phyloP scores from a whole-genome alignment of 805 yeast genomes.

The Metschnikowia koreensis region DNA sequence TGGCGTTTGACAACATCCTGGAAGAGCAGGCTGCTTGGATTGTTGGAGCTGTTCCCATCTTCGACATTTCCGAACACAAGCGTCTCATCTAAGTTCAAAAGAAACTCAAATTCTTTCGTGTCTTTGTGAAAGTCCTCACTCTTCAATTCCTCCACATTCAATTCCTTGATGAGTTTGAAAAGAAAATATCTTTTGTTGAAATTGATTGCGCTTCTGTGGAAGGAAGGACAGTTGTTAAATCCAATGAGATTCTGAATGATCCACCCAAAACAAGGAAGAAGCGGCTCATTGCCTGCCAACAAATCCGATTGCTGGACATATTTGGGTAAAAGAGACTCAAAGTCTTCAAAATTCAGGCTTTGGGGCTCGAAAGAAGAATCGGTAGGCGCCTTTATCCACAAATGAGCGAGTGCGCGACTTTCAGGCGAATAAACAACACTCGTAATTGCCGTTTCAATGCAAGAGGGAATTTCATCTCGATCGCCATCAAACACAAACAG shows the following conservation, averaged over 20 bases:
- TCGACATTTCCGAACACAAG: conserved; percentile 32
- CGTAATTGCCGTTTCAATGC: conserved; percentile 75
- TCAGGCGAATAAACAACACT: conserved; percentile 80
- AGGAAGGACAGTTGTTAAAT: conserved; percentile 62
- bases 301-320: conserved; percentile 27
- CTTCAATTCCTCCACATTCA: conserved; percentile 34
- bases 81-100: conserved; percentile 46
- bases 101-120: conserved; percentile 49
- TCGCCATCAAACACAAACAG: conserved; percentile 41
- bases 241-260: conserved; percentile 75
- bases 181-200: conserved; percentile 66
- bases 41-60: conserved; percentile 33
- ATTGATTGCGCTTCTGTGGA: conserved; percentile 66
- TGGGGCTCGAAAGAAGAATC: conserved; percentile 7
- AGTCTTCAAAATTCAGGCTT: conserved; percentile 23
- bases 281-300: conserved; percentile 38
- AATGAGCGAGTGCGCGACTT: conserved; percentile 61
- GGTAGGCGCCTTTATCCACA: conserved; percentile 65
- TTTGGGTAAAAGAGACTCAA: conserved; percentile 32
- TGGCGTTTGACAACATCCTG: conserved; percentile 32
- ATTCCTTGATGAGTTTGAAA: conserved; percentile 38
- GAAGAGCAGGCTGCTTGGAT: conserved; percentile 29
- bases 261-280: conserved; percentile 93
- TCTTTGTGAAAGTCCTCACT: conserved; percentile 26
- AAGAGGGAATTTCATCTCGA: conserved; percentile 59